Conservation (phyloP, 345 rosid species). For the Rhodamnia argentea region DNA sequence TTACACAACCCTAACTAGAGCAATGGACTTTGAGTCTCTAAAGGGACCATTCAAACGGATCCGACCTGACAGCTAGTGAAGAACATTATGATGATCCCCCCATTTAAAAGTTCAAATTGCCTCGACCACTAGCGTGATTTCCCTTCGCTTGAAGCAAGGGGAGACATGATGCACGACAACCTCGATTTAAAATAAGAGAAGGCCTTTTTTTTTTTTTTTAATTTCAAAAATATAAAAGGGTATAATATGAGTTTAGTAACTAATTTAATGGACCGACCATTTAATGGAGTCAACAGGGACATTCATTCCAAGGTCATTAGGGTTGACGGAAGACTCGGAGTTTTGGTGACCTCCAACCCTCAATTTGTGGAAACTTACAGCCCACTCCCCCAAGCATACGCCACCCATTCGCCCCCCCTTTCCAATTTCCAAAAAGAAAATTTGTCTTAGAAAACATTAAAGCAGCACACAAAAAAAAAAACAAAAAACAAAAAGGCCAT, state of each 20-base stretch:
- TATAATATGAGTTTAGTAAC: neutral
- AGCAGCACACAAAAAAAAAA: neutral
- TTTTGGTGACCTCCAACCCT: neutral
- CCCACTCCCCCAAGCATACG: neutral
- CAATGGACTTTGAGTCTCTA: too few species aligned
- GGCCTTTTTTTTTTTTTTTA: neutral
- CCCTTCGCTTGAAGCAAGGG: neutral
- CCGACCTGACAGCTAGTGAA: neutral
- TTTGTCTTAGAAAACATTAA: neutral
- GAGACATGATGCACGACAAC: neutral
- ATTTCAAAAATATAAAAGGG: neutral
- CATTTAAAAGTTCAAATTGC: fast-evolving
- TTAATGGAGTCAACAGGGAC: neutral
- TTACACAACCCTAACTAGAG: too few species aligned
- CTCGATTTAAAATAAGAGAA: neutral
- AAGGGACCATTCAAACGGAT: neutral
- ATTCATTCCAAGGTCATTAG: neutral
- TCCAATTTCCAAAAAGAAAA: neutral
- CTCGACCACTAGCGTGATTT: neutral
- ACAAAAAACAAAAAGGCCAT: neutral
- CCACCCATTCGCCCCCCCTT: neutral
- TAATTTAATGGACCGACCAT: neutral
- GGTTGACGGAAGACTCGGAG: neutral
- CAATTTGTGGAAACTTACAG: neutral
- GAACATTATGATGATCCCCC: neutral